Conservation (phyloP, 164 flowering plant genomes). For the Tetrastigma voinierianum region DNA sequence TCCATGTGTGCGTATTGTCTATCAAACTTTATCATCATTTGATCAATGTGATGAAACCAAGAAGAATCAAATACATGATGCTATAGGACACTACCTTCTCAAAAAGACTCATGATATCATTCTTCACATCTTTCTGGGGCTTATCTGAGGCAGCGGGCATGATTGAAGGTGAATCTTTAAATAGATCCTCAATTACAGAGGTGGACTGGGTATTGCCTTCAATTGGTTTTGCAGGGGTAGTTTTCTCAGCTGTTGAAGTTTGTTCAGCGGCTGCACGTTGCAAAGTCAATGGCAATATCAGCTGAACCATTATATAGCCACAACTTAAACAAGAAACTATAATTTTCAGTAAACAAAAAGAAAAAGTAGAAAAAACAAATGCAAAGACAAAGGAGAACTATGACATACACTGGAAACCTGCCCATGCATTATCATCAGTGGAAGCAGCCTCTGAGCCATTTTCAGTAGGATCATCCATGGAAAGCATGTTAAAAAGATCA, state of each 20-base stretch:
- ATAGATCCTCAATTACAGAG: conserved; percentile 70
- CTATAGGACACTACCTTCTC: conserved; percentile 63
- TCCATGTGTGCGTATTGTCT: too few relatives aligned
- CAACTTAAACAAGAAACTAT: neutral
- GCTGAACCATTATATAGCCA: too few relatives aligned
- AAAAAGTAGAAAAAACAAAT: neutral
- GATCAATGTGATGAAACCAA: too few relatives aligned
- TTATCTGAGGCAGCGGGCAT: conserved; percentile 32
- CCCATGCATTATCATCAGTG: conserved; percentile 75
- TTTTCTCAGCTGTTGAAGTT: conserved; percentile 48
- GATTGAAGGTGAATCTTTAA: conserved; percentile 54
- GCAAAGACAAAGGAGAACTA: neutral
- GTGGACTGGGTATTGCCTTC: conserved; percentile 43
- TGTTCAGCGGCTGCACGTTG: conserved; percentile 67
- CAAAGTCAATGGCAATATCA: conserved; percentile 9
- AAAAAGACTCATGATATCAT: conserved; percentile 94
- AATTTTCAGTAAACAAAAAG: neutral
- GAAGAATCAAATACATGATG: neutral
- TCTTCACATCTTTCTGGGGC: conserved; percentile 78
- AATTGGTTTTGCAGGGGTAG: conserved; percentile 32
- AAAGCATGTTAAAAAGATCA: conserved; percentile 91
- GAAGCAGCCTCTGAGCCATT: conserved; percentile 54
- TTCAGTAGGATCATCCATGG: conserved; percentile 66
- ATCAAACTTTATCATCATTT: too few relatives aligned
- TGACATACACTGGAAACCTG: conserved; percentile 87